Base-by-base conservation (phyloP, 2,329 filamentous ascomycete genomes). In the Graphilbum sp. region DNA sequence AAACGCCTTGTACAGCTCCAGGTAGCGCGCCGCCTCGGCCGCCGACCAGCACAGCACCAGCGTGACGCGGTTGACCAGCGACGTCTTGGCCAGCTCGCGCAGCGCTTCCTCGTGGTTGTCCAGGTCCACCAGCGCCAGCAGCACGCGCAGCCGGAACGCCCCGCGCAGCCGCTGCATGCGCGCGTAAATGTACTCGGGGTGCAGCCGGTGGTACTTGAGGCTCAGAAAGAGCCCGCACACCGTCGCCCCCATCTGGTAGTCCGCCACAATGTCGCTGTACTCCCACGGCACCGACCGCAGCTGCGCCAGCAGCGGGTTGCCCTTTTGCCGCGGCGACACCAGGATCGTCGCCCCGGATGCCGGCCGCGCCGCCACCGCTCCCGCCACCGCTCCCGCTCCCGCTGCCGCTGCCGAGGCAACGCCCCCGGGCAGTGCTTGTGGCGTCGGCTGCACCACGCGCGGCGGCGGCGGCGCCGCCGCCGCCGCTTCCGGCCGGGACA, bases 181-280 rank as follows among this genome's bases (percentile, higher is more conserved):
- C 19, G 80, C 86, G 62, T 96, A 96, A 50, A 98, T 85, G 63
- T 98, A 98, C 59, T 98, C 90, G 1, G 90, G 90, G 53, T 98
- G 90, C 37, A 98, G 69, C 21, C 88, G 84, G 58, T 98, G 90
- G 58, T 98, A 98, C 58, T 96, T 98, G 39, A 98, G 70, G 35
- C 84, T 68, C 32, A 98, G 64, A 54, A 96, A 98, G 5, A 98
- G 67, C 1, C 84, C 87, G 51, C 88, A 94, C 7, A 87, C 93
- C 0, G 86, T 93, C 32, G 72, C 54, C 0, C 90, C 88, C 19
- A 96, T 66, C 9, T 88, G 79, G 55, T 92, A 98, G 60, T 98
- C 90, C 24, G 88, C 84, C 2, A 81, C 79, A n/a, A 94, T 94
- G 52, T 96, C 88, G 44, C 84, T 87, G 57, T 94, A 96, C 58